phyloP scores from a whole-genome alignment of 2,329 filamentous ascomycete genomes.

The Microdochium bolleyi region DNA sequence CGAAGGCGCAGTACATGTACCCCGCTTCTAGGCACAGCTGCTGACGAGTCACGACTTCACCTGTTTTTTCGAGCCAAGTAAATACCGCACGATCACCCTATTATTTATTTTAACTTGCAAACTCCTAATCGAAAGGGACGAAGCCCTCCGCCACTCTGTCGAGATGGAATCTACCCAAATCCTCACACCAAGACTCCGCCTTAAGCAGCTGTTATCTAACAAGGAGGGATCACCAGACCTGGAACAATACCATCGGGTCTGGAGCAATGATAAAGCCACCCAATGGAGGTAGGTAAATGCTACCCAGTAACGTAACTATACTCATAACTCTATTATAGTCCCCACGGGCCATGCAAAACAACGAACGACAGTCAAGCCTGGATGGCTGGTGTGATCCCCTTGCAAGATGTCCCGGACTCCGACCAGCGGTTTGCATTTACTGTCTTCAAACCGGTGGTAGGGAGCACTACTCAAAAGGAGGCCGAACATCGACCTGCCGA shows the following conservation, averaged over 20 bases:
- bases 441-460: not conserved
- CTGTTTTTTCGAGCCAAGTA: not conserved
- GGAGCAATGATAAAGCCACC: not conserved
- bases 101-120: not conserved
- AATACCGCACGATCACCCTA: not conserved
- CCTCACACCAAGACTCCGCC: not conserved
- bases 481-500: not conserved
- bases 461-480: not conserved
- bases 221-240: not conserved
- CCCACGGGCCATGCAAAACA: not conserved
- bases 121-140: not conserved
- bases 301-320: not conserved
- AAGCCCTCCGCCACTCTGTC: not conserved
- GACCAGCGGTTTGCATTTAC: not conserved
- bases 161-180: not conserved
- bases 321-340: not conserved
- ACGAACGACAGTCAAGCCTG: not conserved
- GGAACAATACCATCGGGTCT: not conserved
- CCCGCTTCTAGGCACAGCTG: not conserved
- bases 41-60: not conserved
- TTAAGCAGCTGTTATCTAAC: not conserved
- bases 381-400: not conserved
- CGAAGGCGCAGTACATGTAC: too few species aligned
- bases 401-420: not conserved
- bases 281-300: not conserved